Conservation (phyloP, 768 basidiomycete genomes). For the Boletus sp. region DNA sequence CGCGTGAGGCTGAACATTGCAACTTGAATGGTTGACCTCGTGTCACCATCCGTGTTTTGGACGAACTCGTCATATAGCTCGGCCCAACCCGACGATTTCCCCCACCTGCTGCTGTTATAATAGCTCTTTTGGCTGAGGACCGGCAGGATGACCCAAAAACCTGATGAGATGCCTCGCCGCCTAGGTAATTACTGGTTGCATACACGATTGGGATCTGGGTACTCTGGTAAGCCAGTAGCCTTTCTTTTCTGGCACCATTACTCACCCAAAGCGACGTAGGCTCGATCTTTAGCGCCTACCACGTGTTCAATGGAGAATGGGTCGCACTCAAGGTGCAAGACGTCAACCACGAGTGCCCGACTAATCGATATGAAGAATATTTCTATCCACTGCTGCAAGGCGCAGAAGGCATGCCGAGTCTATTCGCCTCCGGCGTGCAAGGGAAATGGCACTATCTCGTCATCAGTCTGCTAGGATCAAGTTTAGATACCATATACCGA, state of each 20-base stretch:
- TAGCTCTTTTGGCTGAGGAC: not conserved
- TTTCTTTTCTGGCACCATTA: not conserved
- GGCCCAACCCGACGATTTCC: not conserved
- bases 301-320: conserved; percentile 55
- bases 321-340: conserved; percentile 76
- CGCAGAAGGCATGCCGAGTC: conserved; percentile 67
- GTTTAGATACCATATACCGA: conserved; percentile 62
- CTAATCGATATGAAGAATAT: conserved; percentile 67
- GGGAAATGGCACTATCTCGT: conserved; percentile 69
- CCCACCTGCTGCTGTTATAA: not conserved
- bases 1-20: conserved; percentile 19
- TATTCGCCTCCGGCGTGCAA: conserved; percentile 61
- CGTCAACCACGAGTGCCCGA: conserved; percentile 70
- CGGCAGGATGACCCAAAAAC: conserved; percentile 10
- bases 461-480: conserved; percentile 72
- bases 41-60: not conserved
- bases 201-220: conserved; percentile 65
- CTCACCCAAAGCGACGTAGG: conserved; percentile 41
- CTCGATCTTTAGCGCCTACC: conserved; percentile 62
- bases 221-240: conserved; percentile 51
- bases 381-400: conserved; percentile 73
- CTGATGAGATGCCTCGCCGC: conserved; percentile 29
- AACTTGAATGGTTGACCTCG: conserved; percentile 1
- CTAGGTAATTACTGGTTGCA: conserved; percentile 64
- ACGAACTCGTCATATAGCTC: not conserved